Evolutionary conservation across 768 basidiomycete genomes (phyloP), one percentile per base, ranked within the genome.

Genomic region (Auricularia cornea): DNA sequence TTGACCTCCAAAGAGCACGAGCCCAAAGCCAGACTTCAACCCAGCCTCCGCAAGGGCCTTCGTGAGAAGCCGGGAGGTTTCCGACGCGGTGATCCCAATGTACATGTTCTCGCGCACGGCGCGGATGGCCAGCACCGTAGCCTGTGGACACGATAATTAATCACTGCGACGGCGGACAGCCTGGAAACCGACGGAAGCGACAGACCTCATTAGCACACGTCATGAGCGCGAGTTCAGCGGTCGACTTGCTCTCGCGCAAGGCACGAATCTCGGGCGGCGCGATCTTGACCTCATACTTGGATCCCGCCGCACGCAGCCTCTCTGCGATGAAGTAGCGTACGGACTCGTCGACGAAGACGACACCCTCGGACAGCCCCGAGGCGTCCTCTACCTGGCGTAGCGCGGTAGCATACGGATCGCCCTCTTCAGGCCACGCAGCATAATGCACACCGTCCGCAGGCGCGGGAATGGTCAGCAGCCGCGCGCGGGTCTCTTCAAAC

Each of bases 1-100:
- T 82, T 63, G 66, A 90, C 91, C 86, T 69, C 92, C 91, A 69
- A 95, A 93, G 23, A 93, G 77, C 2, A 89, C 86, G 35, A 92
- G 75, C 23, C 83, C 85, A 67, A 80, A 84, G 31, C 79, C 81
- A 57, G 79, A 79, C 18, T 74, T 71, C 44, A 94, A 76, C 1
- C 91, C 91, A 33, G 83, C 84, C 30, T 76, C 72, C 14, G 74
- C 62, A 44, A 93, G 77, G 1, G 89, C 83, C 32, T 73, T 70
- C 30, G 77, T 72, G 63, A 93, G 77, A 73, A 92, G 80, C n/a
- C 63, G 69, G 14, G 79, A 74, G 14, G 85, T 89, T 67, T 86
- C 77, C 8, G 89, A 91, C 74, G 94, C 90, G 6, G 77, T 84
- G 68, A 94, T 89, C 23, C 92, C 90, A 60, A 90, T 75, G 63